These are phyloP conservation scores for Hyaloscypha bicolor DNA, from an alignment of 495 filamentous ascomycete species.

Conservation along the genomic window DNA sequence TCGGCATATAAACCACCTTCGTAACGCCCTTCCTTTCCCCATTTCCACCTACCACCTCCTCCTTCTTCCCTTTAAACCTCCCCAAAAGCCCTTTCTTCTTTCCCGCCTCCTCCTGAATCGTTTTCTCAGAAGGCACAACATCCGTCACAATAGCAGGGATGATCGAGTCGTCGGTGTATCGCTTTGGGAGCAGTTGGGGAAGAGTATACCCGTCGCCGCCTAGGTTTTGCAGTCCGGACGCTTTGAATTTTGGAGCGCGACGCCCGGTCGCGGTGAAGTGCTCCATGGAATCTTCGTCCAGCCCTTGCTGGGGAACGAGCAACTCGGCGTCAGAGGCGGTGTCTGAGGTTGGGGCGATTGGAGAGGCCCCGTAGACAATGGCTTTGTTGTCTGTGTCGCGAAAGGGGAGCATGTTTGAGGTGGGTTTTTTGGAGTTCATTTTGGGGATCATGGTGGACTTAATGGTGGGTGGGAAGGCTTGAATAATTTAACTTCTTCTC, in stretches of 20 bases:
- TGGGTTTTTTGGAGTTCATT: neutral
- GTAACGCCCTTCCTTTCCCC: conserved; percentile 4
- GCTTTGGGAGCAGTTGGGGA: conserved; percentile 19
- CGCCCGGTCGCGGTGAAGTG: neutral
- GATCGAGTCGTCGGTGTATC: conserved; percentile 30
- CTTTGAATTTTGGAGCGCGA: neutral
- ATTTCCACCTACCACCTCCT: neutral
- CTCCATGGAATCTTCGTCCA: neutral
- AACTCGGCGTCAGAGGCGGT: neutral
- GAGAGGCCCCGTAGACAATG: neutral
- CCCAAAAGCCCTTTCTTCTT: neutral
- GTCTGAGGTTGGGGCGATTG: neutral
- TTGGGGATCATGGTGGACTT: neutral
- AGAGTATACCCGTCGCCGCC: neutral
- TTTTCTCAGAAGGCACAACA: conserved; percentile 13
- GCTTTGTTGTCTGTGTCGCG: neutral
- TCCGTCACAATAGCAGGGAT: conserved; percentile 29
- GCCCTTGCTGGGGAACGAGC: neutral
- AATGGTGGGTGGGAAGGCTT: neutral
- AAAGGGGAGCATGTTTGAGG: neutral
- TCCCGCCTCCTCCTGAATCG: neutral
- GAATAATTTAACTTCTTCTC: neutral
- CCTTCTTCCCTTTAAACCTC: neutral
- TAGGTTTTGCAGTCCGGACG: neutral
- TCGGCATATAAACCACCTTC: conserved; percentile 33